Evolutionary conservation across 2,329 filamentous ascomycete species (phyloP), one percentile per base, ranked within the genome.

Genomic region (Periconia sp.): DNA sequence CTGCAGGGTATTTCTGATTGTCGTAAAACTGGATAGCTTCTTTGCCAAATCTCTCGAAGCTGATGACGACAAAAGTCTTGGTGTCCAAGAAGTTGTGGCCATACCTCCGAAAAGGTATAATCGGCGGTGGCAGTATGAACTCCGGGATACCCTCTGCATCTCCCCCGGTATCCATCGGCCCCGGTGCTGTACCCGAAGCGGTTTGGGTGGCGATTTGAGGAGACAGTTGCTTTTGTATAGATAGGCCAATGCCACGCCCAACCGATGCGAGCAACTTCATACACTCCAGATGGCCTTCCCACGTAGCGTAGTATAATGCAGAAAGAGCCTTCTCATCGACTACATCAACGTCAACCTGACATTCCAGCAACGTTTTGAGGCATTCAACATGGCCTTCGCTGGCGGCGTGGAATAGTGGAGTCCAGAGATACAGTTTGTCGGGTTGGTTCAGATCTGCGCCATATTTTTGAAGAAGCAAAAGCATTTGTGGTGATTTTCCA

Each of bases 21-120:
- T 97, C 93, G 77, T 97, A 97, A 76, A 99, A 99, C n/a, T 90
- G 77, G 48, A 99, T 87, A 0, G 94, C 90, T 47, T 94, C 82
- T 27, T 78, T 85, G 47, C 82, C 86, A 23, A 84, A 79, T 55
- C 88, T 87, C 48, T 93, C 91, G 66, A 99, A 97, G 63, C 84
- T 91, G 59, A 99, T 89, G 66, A 97, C 91, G 13, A 99, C 87
- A 59, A 97, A 95, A 0, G 92, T 96, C 77, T 97, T 99, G 30
- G 91, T 96, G 69, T 99, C 94, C 35, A 99, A 81, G 80, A 99
- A 99, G 74, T 97, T 99, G 77, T 99, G 94, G 15, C 94, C 94
- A 66, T 99, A 99, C 64, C 94, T 85, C 62, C 94, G 85, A 45
- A 97, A 81, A 0, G 94, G 94, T 61, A 99, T 97, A 60, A 99